Percentiles rank a stretch among this genome's conserved stretches.
phyloP scores from a whole-genome alignment of 257 asterid genomes.

The Solanum ossicruentum region DNA sequence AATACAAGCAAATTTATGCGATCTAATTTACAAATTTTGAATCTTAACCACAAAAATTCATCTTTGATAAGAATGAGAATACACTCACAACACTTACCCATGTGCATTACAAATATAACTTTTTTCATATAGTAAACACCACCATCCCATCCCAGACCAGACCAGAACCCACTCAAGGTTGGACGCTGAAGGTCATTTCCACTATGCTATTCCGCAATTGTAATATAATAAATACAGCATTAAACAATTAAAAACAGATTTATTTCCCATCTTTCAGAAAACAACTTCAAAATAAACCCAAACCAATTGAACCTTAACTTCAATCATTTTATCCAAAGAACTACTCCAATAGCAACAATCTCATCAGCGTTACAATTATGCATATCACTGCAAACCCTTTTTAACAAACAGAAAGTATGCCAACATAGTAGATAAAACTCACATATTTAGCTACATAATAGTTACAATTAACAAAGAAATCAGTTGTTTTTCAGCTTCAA shows the following conservation, averaged over 20 bases:
- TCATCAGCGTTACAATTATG: neutral
- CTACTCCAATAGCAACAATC: neutral
- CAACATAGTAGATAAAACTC: neutral
- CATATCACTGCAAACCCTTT: neutral
- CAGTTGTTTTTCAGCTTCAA: neutral
- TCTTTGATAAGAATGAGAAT: neutral
- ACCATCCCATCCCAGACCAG: neutral
- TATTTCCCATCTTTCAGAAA: neutral
- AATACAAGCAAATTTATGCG: neutral
- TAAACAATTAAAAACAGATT: neutral
- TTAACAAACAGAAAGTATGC: neutral
- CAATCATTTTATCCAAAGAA: neutral
- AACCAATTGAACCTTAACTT: neutral
- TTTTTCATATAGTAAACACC: neutral
- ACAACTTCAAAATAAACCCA: neutral
- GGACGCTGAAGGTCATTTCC: neutral
- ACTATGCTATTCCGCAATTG: neutral
- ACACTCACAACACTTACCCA: neutral
- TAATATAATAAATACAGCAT: neutral
- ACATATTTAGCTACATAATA: no score
- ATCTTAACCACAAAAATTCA: neutral
- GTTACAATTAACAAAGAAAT: neutral
- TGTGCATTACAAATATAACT: neutral
- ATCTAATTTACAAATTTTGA: neutral
- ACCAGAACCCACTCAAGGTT: neutral